Base-by-base conservation (phyloP, 2,329 filamentous ascomycete species). In the Cordyceps cateniannulata region DNA sequence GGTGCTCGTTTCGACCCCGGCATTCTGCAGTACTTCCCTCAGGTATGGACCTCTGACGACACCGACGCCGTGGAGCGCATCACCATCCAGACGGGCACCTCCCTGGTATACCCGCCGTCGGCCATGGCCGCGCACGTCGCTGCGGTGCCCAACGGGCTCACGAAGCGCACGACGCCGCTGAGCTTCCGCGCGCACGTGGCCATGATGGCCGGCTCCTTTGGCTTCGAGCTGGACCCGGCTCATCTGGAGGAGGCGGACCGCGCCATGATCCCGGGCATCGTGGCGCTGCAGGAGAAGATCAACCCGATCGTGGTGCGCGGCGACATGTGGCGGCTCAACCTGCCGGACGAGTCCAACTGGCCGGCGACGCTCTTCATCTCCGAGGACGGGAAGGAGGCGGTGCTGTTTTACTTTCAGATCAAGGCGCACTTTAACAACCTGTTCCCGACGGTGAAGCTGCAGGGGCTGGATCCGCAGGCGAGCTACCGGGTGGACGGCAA, bases 141-240 rank as follows among this genome's bases (percentile, higher is more conserved):
- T 9, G 79, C 79, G 0, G 79, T 85, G 0, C 85, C 85, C 1
- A 88, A 87, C 64, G 77, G 80, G 0, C 71, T 83, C 38, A 85
- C 83, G 0, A 70, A 75, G 0, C 82, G 85, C 22, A 81, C 77
- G 1, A 81, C 81, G 1, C 79, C 84, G 0, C 76, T 88, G 14
- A 69, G 71, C 1, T 87, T 88, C 73, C 83, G 85, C 38, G 84
- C 81, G 0, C 85, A 87, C 60, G 85, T 88, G 0, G 85, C 85
- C 6, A 84, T 87, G 75, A 87, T 87, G 85, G 85, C 85, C 60
- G 85, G 85, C 2, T 85, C 83, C 0, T 88, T 88, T 65, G 85
- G 85, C 0, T 77, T 88, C 12, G 85, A 88, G 68, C 77, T 88
- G 8, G 78, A 87, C 66, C 85, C 85, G 0, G 72, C 72, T 0